These are phyloP conservation scores for Penstemon davidsonii DNA, from an alignment of 257 asterid species.

Conservation along the genomic window DNA sequence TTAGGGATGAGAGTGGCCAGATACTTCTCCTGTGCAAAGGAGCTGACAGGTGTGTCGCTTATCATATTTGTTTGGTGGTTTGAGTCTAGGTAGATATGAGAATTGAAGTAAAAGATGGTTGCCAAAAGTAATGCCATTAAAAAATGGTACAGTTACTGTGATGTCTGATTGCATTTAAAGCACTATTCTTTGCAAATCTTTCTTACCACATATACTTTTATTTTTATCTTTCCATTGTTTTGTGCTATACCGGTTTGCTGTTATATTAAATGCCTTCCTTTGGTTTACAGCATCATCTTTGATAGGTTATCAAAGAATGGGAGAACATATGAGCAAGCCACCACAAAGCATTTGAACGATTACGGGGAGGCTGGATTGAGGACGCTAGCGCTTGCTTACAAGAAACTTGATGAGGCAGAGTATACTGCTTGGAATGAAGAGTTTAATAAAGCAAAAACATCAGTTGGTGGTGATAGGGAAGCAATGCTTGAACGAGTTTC, in stretches of 20 bases:
- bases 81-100: no score
- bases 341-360: conserved; percentile 81
- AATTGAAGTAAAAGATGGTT: no score
- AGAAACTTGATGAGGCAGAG: conserved; percentile 74
- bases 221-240: conserved; percentile 8
- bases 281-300: conserved; percentile 78
- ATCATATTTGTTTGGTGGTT: no score
- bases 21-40: conserved; percentile 89
- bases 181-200: no score
- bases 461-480: conserved; percentile 81
- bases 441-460: conserved; percentile 73
- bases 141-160: no score
- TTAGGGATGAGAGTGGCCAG: conserved; percentile 78
- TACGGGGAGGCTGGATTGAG: conserved; percentile 96
- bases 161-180: no score
- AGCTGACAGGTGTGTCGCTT: conserved; percentile 68
- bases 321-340: conserved; percentile 63
- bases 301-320: conserved; percentile 82
- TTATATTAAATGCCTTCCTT: conserved; percentile 29
- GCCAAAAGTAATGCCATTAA: no score
- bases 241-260: conserved; percentile 8
- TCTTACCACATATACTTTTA: background rate
- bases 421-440: conserved; percentile 88
- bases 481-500: conserved; percentile 76
- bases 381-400: conserved; percentile 92